Base-by-base conservation (phyloP, 345 rosid species). In the Gossypium herbaceum region DNA sequence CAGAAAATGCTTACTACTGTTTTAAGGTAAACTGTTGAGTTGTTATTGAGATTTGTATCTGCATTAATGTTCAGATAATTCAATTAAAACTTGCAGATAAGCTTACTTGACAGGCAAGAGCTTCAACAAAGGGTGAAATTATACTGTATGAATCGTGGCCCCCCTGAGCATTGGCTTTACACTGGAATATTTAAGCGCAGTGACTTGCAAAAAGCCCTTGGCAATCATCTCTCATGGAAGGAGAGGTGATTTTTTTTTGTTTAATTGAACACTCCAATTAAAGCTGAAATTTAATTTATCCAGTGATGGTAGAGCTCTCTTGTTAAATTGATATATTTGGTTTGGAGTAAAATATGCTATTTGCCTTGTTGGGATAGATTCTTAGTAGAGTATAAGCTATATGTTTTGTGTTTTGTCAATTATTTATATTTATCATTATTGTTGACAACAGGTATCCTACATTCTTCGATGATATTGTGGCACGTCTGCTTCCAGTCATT, bases 141-240 rank as follows among this genome's bases (percentile, higher is more conserved):
- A 45, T 91, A 90, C 80, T 82, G 81, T 77, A 3, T 83, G 80
- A 93, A 84, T 82, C 95, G 92, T 76, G 93, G 90, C 39, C 84
- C 84, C 58, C 89, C 93, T 1, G 99, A 95, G 77, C 98, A 91
- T 76, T 95, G 99, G 99, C 93, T 88, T 84, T 76, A 68, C 80
- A 56, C 93, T 10, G 94, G 93, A 82, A 78, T 86, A 19, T 91
- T 87, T 83, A 90, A 90, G 85, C 98, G 98, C 39, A 86, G 76
- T 78, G 99, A 95, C 74, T 85, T 91, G 81, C 93, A 82, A 66
- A 95, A 89, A 80, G 96, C 98, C 59, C 97, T 93, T 76, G 99
- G 99, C 79, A 90, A 88, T 86, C 98, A 95, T 87, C 98, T 95
- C 61, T 91, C 99, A 24, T 95, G 99, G 97, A 95, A 95, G 79